phyloP scores from a whole-genome alignment of 768 basidiomycete genomes.

The Tylopilus felleus region DNA sequence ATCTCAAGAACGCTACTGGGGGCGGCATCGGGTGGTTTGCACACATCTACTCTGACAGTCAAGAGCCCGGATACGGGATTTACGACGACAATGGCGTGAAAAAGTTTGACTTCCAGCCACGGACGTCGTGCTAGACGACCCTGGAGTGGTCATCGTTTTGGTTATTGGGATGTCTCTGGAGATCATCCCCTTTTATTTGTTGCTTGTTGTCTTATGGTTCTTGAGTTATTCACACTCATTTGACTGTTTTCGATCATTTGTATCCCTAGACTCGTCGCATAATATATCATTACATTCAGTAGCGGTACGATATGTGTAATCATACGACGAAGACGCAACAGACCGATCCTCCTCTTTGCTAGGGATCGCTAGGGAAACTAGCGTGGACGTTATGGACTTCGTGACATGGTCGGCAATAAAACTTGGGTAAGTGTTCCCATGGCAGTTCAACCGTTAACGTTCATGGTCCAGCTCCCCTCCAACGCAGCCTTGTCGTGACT shows the following conservation, averaged over 20 bases:
- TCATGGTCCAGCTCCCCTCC: too few relatives aligned
- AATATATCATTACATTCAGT: neutral
- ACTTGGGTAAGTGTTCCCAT: too few relatives aligned
- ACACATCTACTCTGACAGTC: slow-evolving; percentile 69
- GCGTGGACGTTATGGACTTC: neutral
- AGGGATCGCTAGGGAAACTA: too few relatives aligned
- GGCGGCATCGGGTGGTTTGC: slow-evolving; percentile 82
- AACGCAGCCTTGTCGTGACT: too few relatives aligned
- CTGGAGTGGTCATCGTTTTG: neutral
- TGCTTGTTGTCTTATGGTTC: neutral
- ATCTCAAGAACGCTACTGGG: slow-evolving; percentile 54
- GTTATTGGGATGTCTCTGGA: neutral
- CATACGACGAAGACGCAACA: neutral
- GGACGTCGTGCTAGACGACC: slow-evolving; percentile 49
- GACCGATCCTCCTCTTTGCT: too few relatives aligned
- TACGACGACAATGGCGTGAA: slow-evolving; percentile 44
- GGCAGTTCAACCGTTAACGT: too few relatives aligned
- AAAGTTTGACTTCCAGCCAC: slow-evolving; percentile 67
- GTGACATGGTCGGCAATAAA: too few relatives aligned
- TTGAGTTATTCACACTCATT: neutral
- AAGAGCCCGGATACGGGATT: slow-evolving; percentile 70
- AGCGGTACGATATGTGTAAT: neutral
- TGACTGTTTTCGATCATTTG: neutral
- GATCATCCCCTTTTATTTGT: neutral
- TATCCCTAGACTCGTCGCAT: neutral